Base-by-base conservation (phyloP, 352 stramenopile species). In the Globisporangium emineosum region DNA sequence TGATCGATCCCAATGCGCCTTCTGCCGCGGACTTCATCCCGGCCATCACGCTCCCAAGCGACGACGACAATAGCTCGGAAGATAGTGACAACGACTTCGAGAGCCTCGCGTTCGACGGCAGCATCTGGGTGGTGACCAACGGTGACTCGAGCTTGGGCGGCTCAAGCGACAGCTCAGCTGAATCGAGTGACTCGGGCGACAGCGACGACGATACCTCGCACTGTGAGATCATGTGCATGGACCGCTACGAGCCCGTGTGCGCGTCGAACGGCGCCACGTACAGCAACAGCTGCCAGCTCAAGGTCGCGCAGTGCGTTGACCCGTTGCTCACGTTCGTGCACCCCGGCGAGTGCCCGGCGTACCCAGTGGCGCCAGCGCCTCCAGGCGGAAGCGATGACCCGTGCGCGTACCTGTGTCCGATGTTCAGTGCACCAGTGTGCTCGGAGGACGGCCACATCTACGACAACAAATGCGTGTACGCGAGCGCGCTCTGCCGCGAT, bases 371-470 rank as follows among this genome's bases (percentile, higher is more conserved):
- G 25, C 32, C 23, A 3, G 5, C 29, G 40, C 47, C 49, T 27
- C 35, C 2, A n/a, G 43, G 33, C 15, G 25, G 58, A n/a, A 33
- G 30, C n/a, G 35, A 59, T 33, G 63, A 70, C 32, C 3, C 32
- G 15, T 70, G 65, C 52, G 58, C 51, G 23, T 67, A 53, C 62
- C 12, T 61, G 5, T 71, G 66, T 19, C 43, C 49, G 15, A 68
- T 65, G 54, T 42, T 54, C 15, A 66, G 65, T 32, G n/a, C 32
- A 8, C 69, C 69, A 4, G 69, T 76, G 25, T 76, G 69, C 43
- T 65, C 56, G 17, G 40, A 29, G 2, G 66, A 68, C 55, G 57
- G 57, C 27, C 42, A 70, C 27, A 68, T 69, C 33, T 76, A 76
- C 66, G 32, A 37, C 8, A 76, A 71, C 43, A 17, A 23, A 21